Percentiles rank a stretch among this genome's conserved stretches.
Evolutionary conservation across 2,329 filamentous ascomycete genomes (phyloP).

Genomic region (Cladophialophora exuberans): DNA sequence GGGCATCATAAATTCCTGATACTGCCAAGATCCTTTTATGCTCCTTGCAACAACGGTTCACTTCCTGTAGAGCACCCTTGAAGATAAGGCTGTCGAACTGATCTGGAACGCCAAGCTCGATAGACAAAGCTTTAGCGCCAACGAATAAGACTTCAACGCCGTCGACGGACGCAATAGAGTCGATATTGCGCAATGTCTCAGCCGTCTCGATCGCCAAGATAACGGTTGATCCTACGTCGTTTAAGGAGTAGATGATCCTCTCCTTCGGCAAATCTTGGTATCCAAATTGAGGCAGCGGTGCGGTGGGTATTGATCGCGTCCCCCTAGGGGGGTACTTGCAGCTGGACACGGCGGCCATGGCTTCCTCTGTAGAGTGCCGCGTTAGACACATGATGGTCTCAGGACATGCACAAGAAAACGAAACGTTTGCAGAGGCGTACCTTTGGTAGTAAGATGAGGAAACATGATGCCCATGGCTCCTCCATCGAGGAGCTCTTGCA

Average conservation of each 20-base stretch:
- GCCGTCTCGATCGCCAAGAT: constrained; percentile 28
- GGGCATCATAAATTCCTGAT: no score
- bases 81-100: no score
- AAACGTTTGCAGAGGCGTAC: constrained; percentile 5
- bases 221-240: constrained; percentile 18
- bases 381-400: neutral
- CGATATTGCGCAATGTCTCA: no score
- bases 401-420: neutral
- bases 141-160: no score
- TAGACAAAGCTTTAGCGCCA: no score
- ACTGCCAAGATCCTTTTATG: no score
- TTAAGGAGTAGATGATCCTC: neutral
- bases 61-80: no score
- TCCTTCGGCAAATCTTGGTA: neutral
- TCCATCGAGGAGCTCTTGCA: constrained; percentile 22
- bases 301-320: constrained; percentile 22
- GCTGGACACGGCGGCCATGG: constrained; percentile 8
- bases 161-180: no score
- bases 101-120: no score
- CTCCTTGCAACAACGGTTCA: no score
- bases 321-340: constrained; percentile 20
- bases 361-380: constrained; percentile 4
- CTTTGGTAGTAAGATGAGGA: constrained; percentile 22
- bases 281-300: constrained; percentile 17
- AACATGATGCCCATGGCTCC: constrained; percentile 25